These are phyloP conservation scores for Flaveria floridana DNA, from an alignment of 140 eudicot genomes.

Conservation along the genomic window DNA sequence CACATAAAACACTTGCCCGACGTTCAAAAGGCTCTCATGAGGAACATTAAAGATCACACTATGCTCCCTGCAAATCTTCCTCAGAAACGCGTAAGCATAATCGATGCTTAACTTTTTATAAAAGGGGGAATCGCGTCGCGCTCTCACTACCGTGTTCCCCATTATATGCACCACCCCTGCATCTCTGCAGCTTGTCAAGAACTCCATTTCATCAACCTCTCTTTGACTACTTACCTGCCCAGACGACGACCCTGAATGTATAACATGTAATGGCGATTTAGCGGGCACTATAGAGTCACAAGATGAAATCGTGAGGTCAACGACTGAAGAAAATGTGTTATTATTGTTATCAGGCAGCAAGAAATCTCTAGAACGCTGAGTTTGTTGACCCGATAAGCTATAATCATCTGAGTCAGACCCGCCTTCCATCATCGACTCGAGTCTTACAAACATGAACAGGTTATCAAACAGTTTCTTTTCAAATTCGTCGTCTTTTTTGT, in stretches of 20 bases:
- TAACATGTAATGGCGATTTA: conserved; percentile 39
- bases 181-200: conserved; percentile 62
- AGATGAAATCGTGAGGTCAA: conserved; percentile 56
- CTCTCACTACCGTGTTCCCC: conserved; percentile 78
- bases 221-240: conserved; percentile 66
- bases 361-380: conserved; percentile 49
- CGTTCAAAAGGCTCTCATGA: conserved; percentile 89
- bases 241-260: conserved; percentile 41
- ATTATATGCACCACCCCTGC: conserved; percentile 92
- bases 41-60: conserved; percentile 91
- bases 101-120: conserved; percentile 71
- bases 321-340: conserved; percentile 38
- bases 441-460: conserved; percentile 65
- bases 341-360: conserved; percentile 36
- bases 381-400: conserved; percentile 63
- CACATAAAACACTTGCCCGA: conserved; percentile 90
- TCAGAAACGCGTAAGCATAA: conserved; percentile 75
- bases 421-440: conserved; percentile 97
- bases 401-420: conserved; percentile 89
- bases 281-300: conserved; percentile 73
- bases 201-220: conserved; percentile 74
- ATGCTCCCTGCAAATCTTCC: conserved; percentile 96
- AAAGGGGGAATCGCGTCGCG: conserved; percentile 64
- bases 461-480: conserved; percentile 76
- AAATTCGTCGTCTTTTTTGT: conserved; percentile 83